Base-by-base conservation (phyloP, 139 green algal species). In the Volvox reticuliferus region DNA sequence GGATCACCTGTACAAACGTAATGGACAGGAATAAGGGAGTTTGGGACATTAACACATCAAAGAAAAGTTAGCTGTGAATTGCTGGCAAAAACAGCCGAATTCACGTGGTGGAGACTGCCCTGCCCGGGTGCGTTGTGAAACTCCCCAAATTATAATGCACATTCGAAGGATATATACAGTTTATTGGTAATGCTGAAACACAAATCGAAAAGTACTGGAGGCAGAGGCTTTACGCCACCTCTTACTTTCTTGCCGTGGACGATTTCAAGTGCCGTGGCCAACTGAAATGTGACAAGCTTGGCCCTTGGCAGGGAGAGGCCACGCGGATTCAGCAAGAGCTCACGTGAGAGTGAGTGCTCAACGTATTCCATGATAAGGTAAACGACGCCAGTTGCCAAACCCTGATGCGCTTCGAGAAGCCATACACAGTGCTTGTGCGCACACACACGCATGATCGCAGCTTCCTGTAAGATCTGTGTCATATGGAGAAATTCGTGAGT, bases 341-440 rank as follows among this genome's bases (percentile, higher is more conserved):
- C 86, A 26, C 86, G 86, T 0, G 73, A 35, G 20, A 90, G 55
- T 3, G 30, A 37, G 30, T 83, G 73, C 30, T 90, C 86, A 1
- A 75, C 30, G 9, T 84, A 24, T n/a, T 83, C 86, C 50, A 83
- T 63, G 9, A 90, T 55, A 30, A 90, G 9, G 86, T 90, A 90
- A 14, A 63, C 20, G 13, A 71, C 22, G 44, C 44, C n/a, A 1
- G 69, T 61, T 17, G 26, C 5, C 2, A 26, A 26, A 17, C 62
- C 85, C 44, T 82, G 85, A 50, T 89, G 30, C 13, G n/a, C 69
- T 76, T 89, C 86, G n/a, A 90, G 30, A 35, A 90, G 86, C 86
- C 24, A 32, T 0, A 90, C 50, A 36, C 20, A 24, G 55, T 90
- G n/a, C 50, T 75, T 33, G 35, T 90, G 86, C 1, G 73, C 71